Evolutionary conservation across 2,329 filamentous ascomycete genomes (phyloP).

Genomic region (Ophiostoma ulmi): DNA sequence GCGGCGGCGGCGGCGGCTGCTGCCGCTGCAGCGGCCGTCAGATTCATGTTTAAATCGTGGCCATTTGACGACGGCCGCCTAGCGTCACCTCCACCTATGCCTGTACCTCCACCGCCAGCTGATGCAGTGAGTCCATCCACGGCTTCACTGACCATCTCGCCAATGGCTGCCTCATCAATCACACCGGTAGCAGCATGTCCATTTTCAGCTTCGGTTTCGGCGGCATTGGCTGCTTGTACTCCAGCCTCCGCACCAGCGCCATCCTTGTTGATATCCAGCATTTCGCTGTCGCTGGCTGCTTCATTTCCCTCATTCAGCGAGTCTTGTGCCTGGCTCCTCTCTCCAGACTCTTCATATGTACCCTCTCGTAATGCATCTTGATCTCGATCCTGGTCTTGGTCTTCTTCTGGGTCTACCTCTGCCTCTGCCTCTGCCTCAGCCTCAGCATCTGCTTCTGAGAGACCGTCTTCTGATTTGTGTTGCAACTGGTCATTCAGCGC

Average conservation of each 20-base stretch:
- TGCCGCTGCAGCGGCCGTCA: constrained; percentile 17
- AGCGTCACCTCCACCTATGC: neutral
- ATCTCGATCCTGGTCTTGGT: neutral
- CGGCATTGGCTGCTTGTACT: no score
- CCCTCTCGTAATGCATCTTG: neutral
- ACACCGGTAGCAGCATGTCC: constrained; percentile 16
- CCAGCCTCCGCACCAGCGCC: neutral
- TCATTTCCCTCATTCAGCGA: neutral
- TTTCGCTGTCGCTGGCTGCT: neutral
- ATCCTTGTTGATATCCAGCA: neutral
- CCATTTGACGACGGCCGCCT: constrained; percentile 16
- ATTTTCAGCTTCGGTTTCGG: neutral
- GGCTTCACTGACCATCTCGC: constrained; percentile 22
- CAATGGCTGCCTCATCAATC: constrained; percentile 28
- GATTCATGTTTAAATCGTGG: constrained; percentile 20
- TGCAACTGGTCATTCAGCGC: constrained; percentile 14
- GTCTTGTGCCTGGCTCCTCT: neutral
- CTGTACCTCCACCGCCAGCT: neutral
- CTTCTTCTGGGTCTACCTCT: neutral
- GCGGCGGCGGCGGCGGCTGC: constrained; percentile 23
- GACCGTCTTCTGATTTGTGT: neutral
- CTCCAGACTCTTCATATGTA: neutral
- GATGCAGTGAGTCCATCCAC: constrained; percentile 11
- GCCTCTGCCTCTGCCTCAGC: neutral
- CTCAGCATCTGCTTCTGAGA: neutral